Base-by-base conservation (phyloP, 768 basidiomycete genomes). In the Naganishia vishniacii region DNA sequence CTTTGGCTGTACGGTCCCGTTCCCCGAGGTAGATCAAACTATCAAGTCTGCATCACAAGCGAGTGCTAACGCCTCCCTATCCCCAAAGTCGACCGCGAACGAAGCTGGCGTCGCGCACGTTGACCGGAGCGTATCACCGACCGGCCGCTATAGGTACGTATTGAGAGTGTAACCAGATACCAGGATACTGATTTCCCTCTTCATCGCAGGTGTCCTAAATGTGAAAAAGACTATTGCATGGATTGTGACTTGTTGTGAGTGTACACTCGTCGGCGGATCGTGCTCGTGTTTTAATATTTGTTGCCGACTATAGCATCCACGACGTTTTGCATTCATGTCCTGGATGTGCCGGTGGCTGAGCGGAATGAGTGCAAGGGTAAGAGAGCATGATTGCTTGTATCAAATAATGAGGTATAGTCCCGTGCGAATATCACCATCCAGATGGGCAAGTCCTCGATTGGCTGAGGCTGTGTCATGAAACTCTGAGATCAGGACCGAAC, bases 321-420 rank as follows among this genome's bases (percentile, higher is more conserved):
- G 90, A 94, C 67, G 91, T 91, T 23, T 81, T 97, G 20, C 94
- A 97, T 73, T 91, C 89, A 65, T 99, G 94, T 80, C 92, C 94
- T 0, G 80, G 81, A 2, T 82, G 81, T 64, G 63, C 53, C 1
- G 59, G 59, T 25, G 45, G 42, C 16, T 60, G 45, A 60, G 12
- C 5, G 11, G 42, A 25, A 51, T 25, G 42, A 32, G 20, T 28
- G n/a, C 32, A 20, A 2, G 28, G 31, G 49, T 7, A 18, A n/a
- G n/a, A n/a, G n/a, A n/a, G n/a, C n/a, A n/a, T n/a, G n/a, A n/a
- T n/a, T n/a, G n/a, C n/a, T n/a, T n/a, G n/a, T n/a, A n/a, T n/a
- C n/a, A n/a, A n/a, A n/a, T n/a, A n/a, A n/a, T n/a, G n/a, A n/a
- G n/a, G n/a, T n/a, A n/a, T n/a, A n/a, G n/a, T n/a, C n/a, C n/a